A percentile compares a stretch with the other conserved stretches of the same genome.
Conservation (phyloP, 148 eudicot species). For the Chenopodium suecicum region DNA sequence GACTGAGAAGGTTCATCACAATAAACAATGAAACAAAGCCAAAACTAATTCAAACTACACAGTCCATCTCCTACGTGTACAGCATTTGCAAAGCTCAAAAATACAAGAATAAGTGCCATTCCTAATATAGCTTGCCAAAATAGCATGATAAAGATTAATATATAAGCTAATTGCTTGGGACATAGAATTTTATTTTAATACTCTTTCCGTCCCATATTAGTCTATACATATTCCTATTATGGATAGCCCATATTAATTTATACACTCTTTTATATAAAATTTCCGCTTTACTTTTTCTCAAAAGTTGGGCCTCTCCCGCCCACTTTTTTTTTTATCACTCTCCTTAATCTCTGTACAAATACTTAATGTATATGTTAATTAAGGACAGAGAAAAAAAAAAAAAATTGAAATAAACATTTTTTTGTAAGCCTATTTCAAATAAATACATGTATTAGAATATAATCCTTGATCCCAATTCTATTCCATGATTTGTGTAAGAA, state of each 20-base stretch:
- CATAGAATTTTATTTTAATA: too few species aligned
- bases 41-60: constrained; percentile 11
- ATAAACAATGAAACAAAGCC: constrained; percentile 18
- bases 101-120: neutral
- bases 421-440: neutral
- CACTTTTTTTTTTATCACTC: neutral
- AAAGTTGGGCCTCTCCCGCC: neutral
- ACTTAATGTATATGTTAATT: too few species aligned
- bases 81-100: constrained; percentile 11
- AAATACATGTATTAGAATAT: neutral
- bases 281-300: neutral
- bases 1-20: neutral
- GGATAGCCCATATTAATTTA: neutral
- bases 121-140: neutral
- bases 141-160: neutral
- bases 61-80: constrained; percentile 15
- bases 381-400: neutral
- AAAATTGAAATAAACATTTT: neutral
- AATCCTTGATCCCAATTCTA: neutral
- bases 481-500: constrained; percentile 4
- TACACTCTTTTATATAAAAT: neutral
- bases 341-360: neutral
- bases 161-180: constrained; percentile 3
- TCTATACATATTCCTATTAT: too few species aligned
- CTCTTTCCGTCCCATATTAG: too few species aligned